Base-by-base conservation (phyloP, 2,329 filamentous ascomycete species). In the Graphiopsis chlorocephala region DNA sequence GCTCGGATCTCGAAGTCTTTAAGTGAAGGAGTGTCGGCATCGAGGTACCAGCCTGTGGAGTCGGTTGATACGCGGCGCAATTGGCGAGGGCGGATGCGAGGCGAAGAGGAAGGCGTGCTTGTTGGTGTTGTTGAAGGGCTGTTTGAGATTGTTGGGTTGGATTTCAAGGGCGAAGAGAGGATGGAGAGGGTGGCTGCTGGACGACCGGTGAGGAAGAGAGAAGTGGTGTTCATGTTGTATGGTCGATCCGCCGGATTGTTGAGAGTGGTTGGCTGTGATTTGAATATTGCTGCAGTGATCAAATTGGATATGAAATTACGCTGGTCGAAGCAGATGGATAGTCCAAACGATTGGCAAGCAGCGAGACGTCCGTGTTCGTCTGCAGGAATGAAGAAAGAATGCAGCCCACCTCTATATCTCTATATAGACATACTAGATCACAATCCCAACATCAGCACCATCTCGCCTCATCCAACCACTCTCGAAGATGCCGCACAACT, bases 21-120 rank as follows among this genome's bases (percentile, higher is more conserved):
- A 2, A 75, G 67, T 5, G 72, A 74, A 17, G 69, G 53, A 38
- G 69, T 66, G 31, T 71, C 67, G 35, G 63, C 70, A 59, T 70
- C 71, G 55, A 59, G 53, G 52, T 75, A 75, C 73, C 73, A 75
- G 20, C 71, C 72, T 1, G 71, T 68, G 12, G 64, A 68, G 28
- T 67, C 64, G 5, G 33, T 53, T 14, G 59, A 61, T 4, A 31
- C 45, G 4, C 29, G 59, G 31, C 47, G 59, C 45, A 52, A 11
- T 3, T 50, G 59, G 29, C 42, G 45, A 15, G 59, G 59, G 17
- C 58, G 58, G 6, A 50, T 29, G n/a, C 45, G 59, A 35, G 59
- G 59, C 45, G 59, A 38, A n/a, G 64, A 58, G 2, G 60, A 61
- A 38, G 56, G 56, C 11, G 56, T 42, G 12, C 38, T 48, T 25